Evolutionary conservation across 352 stramenopile species (phyloP).

Genomic region (Globisporangium abappressorium): DNA sequence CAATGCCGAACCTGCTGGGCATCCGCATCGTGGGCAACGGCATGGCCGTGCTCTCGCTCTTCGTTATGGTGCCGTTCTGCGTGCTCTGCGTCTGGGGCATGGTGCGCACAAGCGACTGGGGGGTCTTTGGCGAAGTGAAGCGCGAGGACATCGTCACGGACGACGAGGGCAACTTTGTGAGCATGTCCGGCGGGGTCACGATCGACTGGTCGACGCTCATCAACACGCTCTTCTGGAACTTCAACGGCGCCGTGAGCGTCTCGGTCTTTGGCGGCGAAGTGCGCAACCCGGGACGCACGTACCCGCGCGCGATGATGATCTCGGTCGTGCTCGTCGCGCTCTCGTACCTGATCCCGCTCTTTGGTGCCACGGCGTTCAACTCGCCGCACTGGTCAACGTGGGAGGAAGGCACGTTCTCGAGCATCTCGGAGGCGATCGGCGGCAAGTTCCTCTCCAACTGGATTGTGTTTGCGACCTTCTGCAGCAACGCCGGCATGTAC

Average conservation of each 20-base stretch:
- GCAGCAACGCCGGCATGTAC: constrained; percentile 91
- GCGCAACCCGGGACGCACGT: constrained; percentile 68
- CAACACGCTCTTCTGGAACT: constrained; percentile 96
- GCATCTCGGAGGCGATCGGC: constrained; percentile 79
- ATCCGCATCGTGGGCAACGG: constrained; percentile 84
- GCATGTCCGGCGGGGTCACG: constrained; percentile 30
- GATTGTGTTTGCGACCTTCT: constrained; percentile 85
- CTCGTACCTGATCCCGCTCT: constrained; percentile 86
- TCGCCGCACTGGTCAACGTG: constrained; percentile 71
- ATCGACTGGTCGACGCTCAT: constrained; percentile 83
- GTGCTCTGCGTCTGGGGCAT: constrained; percentile 48
- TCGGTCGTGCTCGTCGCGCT: constrained; percentile 76
- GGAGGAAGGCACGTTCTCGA: constrained; percentile 89
- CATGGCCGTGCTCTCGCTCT: constrained; percentile 69
- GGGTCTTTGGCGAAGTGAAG: constrained; percentile 31
- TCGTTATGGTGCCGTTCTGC: constrained; percentile 91
- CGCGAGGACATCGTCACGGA: constrained; percentile 35
- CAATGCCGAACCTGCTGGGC: constrained; percentile 44
- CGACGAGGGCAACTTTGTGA: constrained; percentile 31
- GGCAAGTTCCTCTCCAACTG: constrained; percentile 85
- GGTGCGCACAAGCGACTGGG: constrained; percentile 28
- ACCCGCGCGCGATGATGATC: constrained; percentile 80
- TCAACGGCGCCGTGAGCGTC: constrained; percentile 90
- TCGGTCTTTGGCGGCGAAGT: constrained; percentile 90
- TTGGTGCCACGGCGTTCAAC: constrained; percentile 72